These are phyloP conservation scores for Aspergillus nanangensis DNA, from an alignment of 495 filamentous ascomycete species.

Conservation along the genomic window DNA sequence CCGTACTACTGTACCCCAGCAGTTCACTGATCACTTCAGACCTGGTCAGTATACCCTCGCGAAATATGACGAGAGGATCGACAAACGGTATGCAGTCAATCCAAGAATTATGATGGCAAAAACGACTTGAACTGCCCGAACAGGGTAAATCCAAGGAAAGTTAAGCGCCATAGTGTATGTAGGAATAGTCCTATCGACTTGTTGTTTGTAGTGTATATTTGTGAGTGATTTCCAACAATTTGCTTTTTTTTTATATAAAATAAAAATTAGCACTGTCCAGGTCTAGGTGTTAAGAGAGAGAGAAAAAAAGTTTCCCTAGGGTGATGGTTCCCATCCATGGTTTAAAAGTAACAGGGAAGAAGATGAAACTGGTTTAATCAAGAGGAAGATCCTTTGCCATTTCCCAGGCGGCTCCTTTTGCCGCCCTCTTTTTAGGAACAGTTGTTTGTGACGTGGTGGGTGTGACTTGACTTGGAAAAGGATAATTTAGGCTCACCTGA, in stretches of 20 bases:
- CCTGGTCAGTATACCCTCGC: slow-evolving; percentile 10
- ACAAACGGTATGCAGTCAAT: slow-evolving; percentile 67
- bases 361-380: too few species aligned
- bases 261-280: too few species aligned
- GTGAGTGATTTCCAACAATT: too few species aligned
- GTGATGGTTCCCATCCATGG: background rate
- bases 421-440: too few species aligned
- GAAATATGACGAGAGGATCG: too few species aligned
- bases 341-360: too few species aligned
- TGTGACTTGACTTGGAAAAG: background rate
- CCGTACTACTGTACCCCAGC: slow-evolving; percentile 21
- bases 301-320: background rate
- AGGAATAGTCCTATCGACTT: background rate
- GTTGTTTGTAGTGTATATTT: too few species aligned
- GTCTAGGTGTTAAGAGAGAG: background rate
- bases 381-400: background rate
- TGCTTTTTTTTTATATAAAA: too few species aligned
- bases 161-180: slow-evolving; percentile 14
- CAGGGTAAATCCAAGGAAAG: slow-evolving; percentile 50
- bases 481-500: too few species aligned
- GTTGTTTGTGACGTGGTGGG: too few species aligned
- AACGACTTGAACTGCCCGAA: slow-evolving; percentile 59
- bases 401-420: background rate
- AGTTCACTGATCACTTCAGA: too few species aligned
- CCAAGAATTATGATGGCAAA: slow-evolving; percentile 70